Conservation (phyloP, 805 yeast species). For the Candida succiphila region DNA sequence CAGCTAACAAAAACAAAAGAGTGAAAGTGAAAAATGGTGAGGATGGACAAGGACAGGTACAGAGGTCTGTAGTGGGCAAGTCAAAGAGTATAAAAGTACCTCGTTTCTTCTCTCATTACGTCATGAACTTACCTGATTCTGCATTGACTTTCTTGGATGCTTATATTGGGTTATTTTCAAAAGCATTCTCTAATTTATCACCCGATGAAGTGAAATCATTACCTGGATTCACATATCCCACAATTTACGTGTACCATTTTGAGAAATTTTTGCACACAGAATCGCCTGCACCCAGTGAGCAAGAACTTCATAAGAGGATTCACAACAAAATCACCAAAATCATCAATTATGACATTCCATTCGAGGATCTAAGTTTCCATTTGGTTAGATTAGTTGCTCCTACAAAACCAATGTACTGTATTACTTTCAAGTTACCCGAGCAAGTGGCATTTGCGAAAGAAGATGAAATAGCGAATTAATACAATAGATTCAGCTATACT, state of each 20-base stretch:
- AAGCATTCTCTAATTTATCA: slow-evolving; percentile 25
- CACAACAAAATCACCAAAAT: slow-evolving; percentile 40
- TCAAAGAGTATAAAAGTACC: slow-evolving; percentile 36
- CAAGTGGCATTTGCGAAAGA: slow-evolving; percentile 42
- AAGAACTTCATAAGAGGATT: slow-evolving; percentile 60
- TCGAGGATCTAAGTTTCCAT: slow-evolving; percentile 52
- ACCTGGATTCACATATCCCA: slow-evolving; percentile 53
- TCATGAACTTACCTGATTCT: slow-evolving; percentile 93
- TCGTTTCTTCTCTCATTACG: slow-evolving; percentile 54
- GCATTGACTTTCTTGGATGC: slow-evolving; percentile 78
- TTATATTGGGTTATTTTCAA: slow-evolving; percentile 60
- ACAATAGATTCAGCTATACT: neutral
- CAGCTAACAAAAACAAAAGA: slow-evolving; percentile 21
- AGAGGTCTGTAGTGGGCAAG: slow-evolving; percentile 6
- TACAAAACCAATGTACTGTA: slow-evolving; percentile 92
- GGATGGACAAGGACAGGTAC: slow-evolving; percentile 3
- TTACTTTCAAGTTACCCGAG: slow-evolving; percentile 63
- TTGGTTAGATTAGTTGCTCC: slow-evolving; percentile 93
- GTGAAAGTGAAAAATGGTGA: slow-evolving; percentile 6
- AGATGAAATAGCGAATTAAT: neutral
- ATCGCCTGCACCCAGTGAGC: slow-evolving; percentile 52
- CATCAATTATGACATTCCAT: slow-evolving; percentile 36
- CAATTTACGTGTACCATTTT: slow-evolving; percentile 84
- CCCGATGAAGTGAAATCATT: slow-evolving; percentile 23
- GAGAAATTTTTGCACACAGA: slow-evolving; percentile 76